A percentile compares a stretch with the other conserved stretches of the same genome.
Evolutionary conservation across 768 basidiomycete genomes (phyloP).

Genomic region (Lyophyllum semitale): DNA sequence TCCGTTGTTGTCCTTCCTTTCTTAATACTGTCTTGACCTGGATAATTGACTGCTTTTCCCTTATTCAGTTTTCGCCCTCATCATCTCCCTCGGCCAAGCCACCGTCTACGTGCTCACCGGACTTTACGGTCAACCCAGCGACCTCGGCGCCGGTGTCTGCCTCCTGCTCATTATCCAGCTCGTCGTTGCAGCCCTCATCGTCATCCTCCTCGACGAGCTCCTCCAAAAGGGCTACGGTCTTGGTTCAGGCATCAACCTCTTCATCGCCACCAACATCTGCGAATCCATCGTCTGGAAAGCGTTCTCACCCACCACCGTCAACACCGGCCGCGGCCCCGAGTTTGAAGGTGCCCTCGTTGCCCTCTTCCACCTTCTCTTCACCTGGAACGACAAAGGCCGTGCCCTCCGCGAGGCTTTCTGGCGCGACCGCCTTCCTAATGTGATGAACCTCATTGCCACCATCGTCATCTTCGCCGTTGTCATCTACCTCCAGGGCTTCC

Average conservation of each 20-base stretch:
- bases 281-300: constrained; percentile 99
- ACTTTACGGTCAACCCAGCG: constrained; percentile 91
- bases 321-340: constrained; percentile 97
- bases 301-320: constrained; percentile 96
- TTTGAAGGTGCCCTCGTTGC: constrained; percentile 97
- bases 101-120: constrained; percentile 97
- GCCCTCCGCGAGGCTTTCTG: constrained; percentile 98
- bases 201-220: constrained; percentile 97
- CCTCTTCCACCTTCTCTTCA: constrained; percentile 96
- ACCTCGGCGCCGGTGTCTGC: constrained; percentile 96
- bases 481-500: constrained; percentile 98
- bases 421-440: constrained; percentile 93
- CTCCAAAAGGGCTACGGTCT: constrained; percentile 99
- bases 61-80: constrained; percentile 85
- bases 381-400: constrained; percentile 97
- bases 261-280: constrained; percentile 99
- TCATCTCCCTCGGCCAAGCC: constrained; percentile 94
- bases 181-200: constrained; percentile 90
- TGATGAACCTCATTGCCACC: constrained; percentile 97
- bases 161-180: constrained; percentile 96
- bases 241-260: constrained; percentile 96
- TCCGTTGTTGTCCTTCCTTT: not conserved
- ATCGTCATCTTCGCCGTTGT: constrained; percentile 90
- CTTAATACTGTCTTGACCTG: not conserved
- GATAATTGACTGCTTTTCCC: not conserved